Base-by-base conservation (phyloP, 1,284 basidiomycete species). In the Coniferiporia sulphurascens region DNA sequence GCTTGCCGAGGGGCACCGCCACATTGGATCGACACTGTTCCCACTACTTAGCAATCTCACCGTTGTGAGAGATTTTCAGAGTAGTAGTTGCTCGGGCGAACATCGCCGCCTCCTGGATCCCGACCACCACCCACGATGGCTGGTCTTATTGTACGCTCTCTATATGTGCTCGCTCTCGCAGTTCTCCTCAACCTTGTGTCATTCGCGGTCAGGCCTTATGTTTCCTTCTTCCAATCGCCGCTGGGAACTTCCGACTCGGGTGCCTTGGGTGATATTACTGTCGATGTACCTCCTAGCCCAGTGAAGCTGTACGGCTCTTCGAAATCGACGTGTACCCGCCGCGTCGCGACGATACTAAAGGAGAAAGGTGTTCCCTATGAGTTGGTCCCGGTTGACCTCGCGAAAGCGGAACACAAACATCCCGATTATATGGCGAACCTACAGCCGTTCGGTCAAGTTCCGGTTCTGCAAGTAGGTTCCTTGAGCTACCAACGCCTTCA, bases 371-470 rank as follows among this genome's bases (percentile, higher is more conserved):
- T 63, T 13, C 49, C 54, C 17, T 63, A 60, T 36, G 52, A 63
- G 50, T 48, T 63, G 12, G 35, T 60, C 35, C 35, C 46, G 13
- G 46, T 62, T 13, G 57, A 62, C 34, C 45, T 62, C 10, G 22
- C 27, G 9, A 59, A 44, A 17, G 38, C 21, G n/a, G 57, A 55
- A 41, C 57, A 62, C 49, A 63, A 63, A 51, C 48, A 22, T 34
- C 48, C 52, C 19, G 62, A 63, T 35, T 57, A 57, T 38, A 9
- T 54, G 8, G 43, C 53, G 15, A 48, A 43, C 4, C 22, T 58
- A 19, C 59, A 60, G 62, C 56, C 55, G 4, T 63, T 63, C 45
- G 58, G 59, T 27, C 62, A 62, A 51, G 52, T 62, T 5, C 61
- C 61, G 10, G 61, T 62, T 27, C 56, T 62, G 17, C 43, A 58